Evolutionary conservation across 495 filamentous ascomycete genomes (phyloP), one percentile per base, ranked within the genome.

Genomic region (Aspergillus olivimuriae): DNA sequence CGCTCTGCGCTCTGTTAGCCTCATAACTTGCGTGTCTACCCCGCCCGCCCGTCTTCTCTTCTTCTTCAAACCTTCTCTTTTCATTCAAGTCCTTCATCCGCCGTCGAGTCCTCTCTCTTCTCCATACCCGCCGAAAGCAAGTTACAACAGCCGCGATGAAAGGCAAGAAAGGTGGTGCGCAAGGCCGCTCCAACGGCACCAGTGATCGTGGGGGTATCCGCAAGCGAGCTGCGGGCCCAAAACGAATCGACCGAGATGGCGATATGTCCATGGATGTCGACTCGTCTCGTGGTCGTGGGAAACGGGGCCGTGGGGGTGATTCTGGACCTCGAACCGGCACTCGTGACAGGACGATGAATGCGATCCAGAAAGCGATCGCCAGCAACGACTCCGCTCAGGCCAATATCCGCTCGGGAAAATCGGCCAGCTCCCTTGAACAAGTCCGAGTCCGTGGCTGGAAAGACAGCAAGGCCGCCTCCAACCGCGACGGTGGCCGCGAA

Each of bases 211-310:
- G 83, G 36, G 84, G 86, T 23, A 86, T 91, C 44, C 74, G 78
- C 41, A 94, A 92, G 71, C 79, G 78, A 41, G 72, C 66, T 39
- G 65, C 44, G 26, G 32, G 49, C 46, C 60, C 48, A 46, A 61
- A 63, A 4, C 74, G 77, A 37, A 70, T 77, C 43, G 88, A 94
- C 57, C 77, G 77, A 51, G 88, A 94, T 73, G 88, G 88, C 11
- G 88, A 94, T 63, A 69, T 92, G 30, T 75, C 80, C 23, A 94
- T 92, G 88, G 85, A 81, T 60, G 67, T 61, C 35, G 61, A 66
- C 16, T 57, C 57, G 22, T 56, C 57, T 15, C 56, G 58, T 19
- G 50, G 44, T 28, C 69, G 73, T 46, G 67, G 55, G 36, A 62
- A 64, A 28, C 61, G 66, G 22, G 65, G 67, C 22, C 63, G 69